Evolutionary conservation across 805 yeast genomes (phyloP), one percentile per base, ranked within the genome.

Genomic region (Cyberlindnera misumaiensis): DNA sequence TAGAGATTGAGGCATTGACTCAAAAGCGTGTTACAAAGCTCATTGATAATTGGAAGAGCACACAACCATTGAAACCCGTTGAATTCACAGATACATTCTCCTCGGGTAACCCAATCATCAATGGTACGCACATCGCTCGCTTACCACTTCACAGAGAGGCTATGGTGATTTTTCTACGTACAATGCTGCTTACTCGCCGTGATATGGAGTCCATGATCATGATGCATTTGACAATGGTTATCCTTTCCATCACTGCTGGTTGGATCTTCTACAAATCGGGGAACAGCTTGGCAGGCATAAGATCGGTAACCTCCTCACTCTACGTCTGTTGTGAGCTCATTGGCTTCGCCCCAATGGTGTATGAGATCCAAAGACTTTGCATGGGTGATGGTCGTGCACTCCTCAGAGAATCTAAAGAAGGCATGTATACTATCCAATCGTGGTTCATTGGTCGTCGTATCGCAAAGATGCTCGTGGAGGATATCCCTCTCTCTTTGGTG

Each of bases 211-310:
- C 80, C 0, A 53, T 68, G 11, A 33, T 62, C 4, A 73, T 64
- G 28, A 55, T 72, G 3, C 56, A 76, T 6, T 45, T 65, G 15
- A 69, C 65, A n/a, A 73, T 79, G 3, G 31, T 43, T 29, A 37
- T 73, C 0, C 46, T 83, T 44, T 82, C 87, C 0, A 52, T 76
- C 2, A 61, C 77, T n/a, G 61, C 73, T 30, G 95, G 95, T 0
- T 83, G 93, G 88, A 70, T 86, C 30, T 86, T 80, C 51, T 80
- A 60, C 53, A 73, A 73, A 46, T 88, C 88, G 3, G 73, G 70
- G 14, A 67, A 70, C 3, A 65, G 74, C 11, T 46, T 78, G 27
- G 69, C 78, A 1, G 95, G 95, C 5, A 69, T 83, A 15, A 61
- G 94, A 44, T 70, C 94, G 1, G 57, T 55, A 5, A 59, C 74